A percentile compares a stretch with the other conserved stretches of the same genome.
Evolutionary conservation across 1,284 basidiomycete genomes (phyloP).

Genomic region (Filobasidium uniguttulatum): DNA sequence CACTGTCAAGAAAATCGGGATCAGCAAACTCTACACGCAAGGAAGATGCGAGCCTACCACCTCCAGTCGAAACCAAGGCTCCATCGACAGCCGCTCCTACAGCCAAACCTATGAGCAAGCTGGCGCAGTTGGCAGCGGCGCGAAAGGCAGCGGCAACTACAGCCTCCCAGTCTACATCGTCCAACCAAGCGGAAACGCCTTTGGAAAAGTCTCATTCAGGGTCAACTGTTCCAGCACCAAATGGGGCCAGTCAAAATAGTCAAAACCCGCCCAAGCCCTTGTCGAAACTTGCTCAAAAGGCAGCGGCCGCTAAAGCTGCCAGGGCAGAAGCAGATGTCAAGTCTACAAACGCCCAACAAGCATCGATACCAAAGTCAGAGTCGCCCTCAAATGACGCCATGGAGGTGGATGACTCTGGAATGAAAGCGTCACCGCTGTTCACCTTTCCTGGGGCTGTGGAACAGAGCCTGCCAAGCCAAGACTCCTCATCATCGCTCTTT

Average conservation of each 20-base stretch:
- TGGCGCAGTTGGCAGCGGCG: conserved; percentile 53
- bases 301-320: conserved; percentile 33
- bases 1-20: conserved; percentile 35
- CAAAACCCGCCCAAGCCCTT: conserved; percentile 18
- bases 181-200: background rate
- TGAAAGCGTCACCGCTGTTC: conserved; percentile 12
- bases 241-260: conserved; percentile 9
- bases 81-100: conserved; percentile 29
- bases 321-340: conserved; percentile 12
- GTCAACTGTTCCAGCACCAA: background rate
- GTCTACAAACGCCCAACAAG: background rate
- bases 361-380: background rate
- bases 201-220: background rate
- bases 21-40: conserved; percentile 3
- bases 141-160: conserved; percentile 29
- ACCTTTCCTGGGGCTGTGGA: conserved; percentile 8
- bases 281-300: conserved; percentile 44
- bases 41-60: background rate
- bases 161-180: conserved; percentile 15
- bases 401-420: conserved; percentile 1
- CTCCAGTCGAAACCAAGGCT: background rate
- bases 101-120: conserved; percentile 47
- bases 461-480: background rate
- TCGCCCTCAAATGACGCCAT: background rate
- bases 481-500: background rate